Conservation (phyloP, 148 eudicot genomes). For the Diospyros lotus region DNA sequence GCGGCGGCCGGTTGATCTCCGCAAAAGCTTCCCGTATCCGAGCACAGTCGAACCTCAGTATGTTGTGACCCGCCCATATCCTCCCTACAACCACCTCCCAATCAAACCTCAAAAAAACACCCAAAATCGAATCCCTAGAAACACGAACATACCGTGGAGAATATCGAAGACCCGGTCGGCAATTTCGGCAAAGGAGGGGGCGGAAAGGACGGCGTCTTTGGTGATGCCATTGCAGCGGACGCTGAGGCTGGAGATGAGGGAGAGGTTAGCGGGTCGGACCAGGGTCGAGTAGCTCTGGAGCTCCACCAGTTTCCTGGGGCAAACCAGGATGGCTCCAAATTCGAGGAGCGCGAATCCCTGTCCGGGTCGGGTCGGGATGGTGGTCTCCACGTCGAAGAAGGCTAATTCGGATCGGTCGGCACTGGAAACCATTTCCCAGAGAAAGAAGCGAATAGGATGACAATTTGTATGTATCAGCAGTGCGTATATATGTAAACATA, state of each 20-base stretch:
- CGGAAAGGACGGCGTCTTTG: constrained; percentile 38
- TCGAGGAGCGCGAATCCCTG: constrained; percentile 48
- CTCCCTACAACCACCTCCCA: constrained; percentile 47
- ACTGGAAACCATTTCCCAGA: constrained; percentile 4
- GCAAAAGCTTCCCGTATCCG: constrained; percentile 86
- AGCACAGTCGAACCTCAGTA: constrained; percentile 80
- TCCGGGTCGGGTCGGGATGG: constrained; percentile 47
- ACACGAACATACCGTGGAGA: constrained; percentile 10
- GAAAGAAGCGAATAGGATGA: too few species aligned
- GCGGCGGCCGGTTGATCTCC: constrained; percentile 62
- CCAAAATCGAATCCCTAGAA: background rate
- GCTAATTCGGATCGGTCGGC: constrained; percentile 48
- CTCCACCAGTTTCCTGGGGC: constrained; percentile 68
- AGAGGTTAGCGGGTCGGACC: constrained; percentile 45
- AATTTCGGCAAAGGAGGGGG: constrained; percentile 50
- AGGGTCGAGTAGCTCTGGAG: constrained; percentile 61
- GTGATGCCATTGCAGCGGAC: constrained; percentile 58
- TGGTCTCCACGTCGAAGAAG: constrained; percentile 79
- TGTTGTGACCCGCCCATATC: constrained; percentile 97
- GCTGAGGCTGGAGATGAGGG: constrained; percentile 35
- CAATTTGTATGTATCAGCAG: too few species aligned
- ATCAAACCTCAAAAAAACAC: background rate
- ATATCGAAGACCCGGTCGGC: constrained; percentile 61
- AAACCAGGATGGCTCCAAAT: constrained; percentile 76
- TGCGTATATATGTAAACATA: too few species aligned